Evolutionary conservation across 129 eudicot species (phyloP).

Genomic region (Deinandra increscens): DNA sequence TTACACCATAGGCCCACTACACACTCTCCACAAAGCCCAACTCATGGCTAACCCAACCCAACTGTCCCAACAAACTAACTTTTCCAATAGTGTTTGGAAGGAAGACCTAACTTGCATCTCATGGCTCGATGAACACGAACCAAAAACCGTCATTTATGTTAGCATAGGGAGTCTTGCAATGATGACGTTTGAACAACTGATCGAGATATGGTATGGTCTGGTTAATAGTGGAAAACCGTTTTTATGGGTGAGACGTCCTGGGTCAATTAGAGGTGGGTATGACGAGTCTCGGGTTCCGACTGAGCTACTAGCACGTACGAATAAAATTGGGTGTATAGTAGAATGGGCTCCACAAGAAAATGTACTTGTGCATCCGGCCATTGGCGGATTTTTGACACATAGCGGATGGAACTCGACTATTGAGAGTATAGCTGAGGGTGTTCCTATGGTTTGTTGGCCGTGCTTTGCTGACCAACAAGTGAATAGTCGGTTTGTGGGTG

Average conservation of each 20-base stretch:
- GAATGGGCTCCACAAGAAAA: conserved; percentile 67
- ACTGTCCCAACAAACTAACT: not conserved
- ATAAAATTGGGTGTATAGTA: conserved; percentile 53
- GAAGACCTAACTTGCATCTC: conserved; percentile 49
- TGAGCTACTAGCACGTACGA: conserved; percentile 37
- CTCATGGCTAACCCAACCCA: not conserved
- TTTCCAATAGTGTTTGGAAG: conserved; percentile 41
- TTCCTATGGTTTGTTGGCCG: conserved; percentile 78
- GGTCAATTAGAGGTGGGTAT: conserved; percentile 31
- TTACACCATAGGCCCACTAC: conserved; percentile 40
- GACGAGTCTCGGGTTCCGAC: conserved; percentile 18
- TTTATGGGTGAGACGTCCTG: conserved; percentile 54
- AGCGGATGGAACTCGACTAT: conserved; percentile 72
- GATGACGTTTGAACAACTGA: conserved; percentile 34
- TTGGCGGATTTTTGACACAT: conserved; percentile 62
- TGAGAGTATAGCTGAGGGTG: conserved; percentile 54
- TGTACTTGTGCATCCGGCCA: conserved; percentile 53
- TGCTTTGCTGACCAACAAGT: conserved; percentile 49
- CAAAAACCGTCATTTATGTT: conserved; percentile 29
- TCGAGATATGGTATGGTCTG: conserved; percentile 62
- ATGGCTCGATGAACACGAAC: conserved; percentile 42
- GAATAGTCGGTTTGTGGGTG: conserved; percentile 55
- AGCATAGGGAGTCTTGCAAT: conserved; percentile 42
- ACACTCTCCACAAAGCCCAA: conserved; percentile 29
- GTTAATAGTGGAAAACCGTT: conserved; percentile 36